Conservation (phyloP, 108 stramenopile genomes). For the Fragilaria crotonensis region DNA sequence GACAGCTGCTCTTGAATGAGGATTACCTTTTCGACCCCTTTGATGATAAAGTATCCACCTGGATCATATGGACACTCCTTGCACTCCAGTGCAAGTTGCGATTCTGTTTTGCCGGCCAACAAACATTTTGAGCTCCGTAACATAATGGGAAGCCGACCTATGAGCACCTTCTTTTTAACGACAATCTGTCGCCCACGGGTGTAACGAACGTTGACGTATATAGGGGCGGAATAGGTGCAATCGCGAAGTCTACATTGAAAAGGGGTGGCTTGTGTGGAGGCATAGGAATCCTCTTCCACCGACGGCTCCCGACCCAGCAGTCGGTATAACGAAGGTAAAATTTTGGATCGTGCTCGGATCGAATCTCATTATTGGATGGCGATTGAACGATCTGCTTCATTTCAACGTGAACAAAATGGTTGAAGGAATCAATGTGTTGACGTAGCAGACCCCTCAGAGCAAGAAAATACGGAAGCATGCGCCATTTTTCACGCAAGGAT, state of each 20-base stretch:
- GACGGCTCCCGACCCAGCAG: constrained; percentile 93
- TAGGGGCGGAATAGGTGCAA: constrained; percentile 96
- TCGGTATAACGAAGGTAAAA: constrained; percentile 94
- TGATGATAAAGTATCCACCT: constrained; percentile 98
- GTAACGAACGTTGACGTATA: constrained; percentile 96
- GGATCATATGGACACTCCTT: constrained; percentile 99
- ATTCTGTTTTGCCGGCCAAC: constrained; percentile 71
- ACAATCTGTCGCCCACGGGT: constrained; percentile 91
- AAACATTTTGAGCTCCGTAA: constrained; percentile 89
- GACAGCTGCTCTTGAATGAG: constrained; percentile 98
- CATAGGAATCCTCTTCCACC: constrained; percentile 89
- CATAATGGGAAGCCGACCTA: constrained; percentile 95
- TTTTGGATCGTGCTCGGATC: constrained; percentile 92
- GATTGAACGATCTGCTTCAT: constrained; percentile 87
- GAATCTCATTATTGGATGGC: constrained; percentile 79
- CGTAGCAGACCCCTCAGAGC: constrained; percentile 88
- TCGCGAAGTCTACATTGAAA: constrained; percentile 96
- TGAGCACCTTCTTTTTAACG: constrained; percentile 74
- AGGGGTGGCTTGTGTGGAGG: constrained; percentile 76
- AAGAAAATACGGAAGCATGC: constrained; percentile 89
- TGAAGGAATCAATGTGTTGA: constrained; percentile 97
- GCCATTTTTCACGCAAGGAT: constrained; percentile 88
- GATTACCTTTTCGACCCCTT: constrained; percentile 96
- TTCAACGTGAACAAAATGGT: constrained; percentile 95
- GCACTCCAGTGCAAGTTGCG: constrained; percentile 74